Evolutionary conservation across 1,284 basidiomycete species (phyloP).

Genomic region (Pseudomicrostroma phylloplanum): DNA sequence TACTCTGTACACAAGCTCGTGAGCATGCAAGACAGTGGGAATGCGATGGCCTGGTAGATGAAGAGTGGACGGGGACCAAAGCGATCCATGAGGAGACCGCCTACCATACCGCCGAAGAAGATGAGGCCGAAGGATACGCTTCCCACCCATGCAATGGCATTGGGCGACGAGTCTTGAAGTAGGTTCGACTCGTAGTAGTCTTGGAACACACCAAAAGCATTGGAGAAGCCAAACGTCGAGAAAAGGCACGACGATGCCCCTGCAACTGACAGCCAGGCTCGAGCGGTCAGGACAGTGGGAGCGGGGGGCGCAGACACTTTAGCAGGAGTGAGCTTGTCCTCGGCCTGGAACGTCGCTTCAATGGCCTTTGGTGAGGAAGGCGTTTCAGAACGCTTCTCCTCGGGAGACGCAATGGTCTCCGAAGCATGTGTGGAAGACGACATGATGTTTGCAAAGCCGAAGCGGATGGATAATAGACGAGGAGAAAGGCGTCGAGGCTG

Average conservation of each 20-base stretch:
- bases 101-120: background rate
- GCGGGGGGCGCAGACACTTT: too few species aligned
- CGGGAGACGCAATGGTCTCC: too few species aligned
- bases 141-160: background rate
- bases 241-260: conserved; percentile 2
- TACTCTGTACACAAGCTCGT: conserved; percentile 29
- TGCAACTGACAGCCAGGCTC: background rate
- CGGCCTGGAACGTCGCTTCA: too few species aligned
- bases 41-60: background rate
- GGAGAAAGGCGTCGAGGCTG: too few species aligned
- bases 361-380: too few species aligned
- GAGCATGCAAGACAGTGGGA: conserved; percentile 21
- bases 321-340: too few species aligned
- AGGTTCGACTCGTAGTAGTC: conserved; percentile 7
- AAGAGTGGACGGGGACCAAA: background rate
- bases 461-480: too few species aligned
- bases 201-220: conserved; percentile 12
- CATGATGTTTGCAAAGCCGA: too few species aligned
- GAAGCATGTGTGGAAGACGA: too few species aligned
- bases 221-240: conserved; percentile 10
- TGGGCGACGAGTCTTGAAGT: background rate
- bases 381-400: background rate
- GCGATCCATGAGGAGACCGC: background rate
- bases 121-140: background rate
- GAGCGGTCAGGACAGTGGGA: too few species aligned